Percentiles rank a stretch among this genome's conserved stretches.
phyloP scores from a whole-genome alignment of 768 basidiomycete genomes.

The Lyophyllum decastes region DNA sequence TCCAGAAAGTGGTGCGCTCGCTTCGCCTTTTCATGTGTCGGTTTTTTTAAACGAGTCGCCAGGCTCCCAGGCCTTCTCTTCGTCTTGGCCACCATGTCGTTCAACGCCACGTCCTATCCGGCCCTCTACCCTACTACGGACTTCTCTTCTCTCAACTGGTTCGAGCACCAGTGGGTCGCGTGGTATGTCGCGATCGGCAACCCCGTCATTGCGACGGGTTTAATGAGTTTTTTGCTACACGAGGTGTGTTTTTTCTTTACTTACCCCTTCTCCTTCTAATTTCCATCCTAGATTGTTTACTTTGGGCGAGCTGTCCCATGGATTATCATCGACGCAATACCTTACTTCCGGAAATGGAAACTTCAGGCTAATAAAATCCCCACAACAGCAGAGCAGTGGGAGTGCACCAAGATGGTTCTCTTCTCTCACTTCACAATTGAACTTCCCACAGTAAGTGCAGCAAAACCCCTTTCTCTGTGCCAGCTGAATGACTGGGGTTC shows the following conservation, averaged over 20 bases:
- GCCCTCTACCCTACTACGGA: slow-evolving; percentile 61
- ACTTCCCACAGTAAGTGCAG: slow-evolving; percentile 73
- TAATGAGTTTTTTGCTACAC: slow-evolving; percentile 91
- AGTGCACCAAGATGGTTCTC: slow-evolving; percentile 92
- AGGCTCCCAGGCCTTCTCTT: slow-evolving; percentile 4
- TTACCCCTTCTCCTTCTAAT: neutral
- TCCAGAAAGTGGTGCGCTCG: slow-evolving; percentile 18
- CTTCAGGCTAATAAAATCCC: slow-evolving; percentile 87
- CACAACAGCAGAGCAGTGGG: slow-evolving; percentile 84
- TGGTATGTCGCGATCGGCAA: slow-evolving; percentile 90
- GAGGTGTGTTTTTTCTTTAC: slow-evolving; percentile 60
- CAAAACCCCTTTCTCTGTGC: neutral
- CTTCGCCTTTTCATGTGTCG: neutral
- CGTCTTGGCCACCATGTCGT: slow-evolving; percentile 37
- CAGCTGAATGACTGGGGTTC: neutral
- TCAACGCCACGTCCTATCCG: slow-evolving; percentile 39
- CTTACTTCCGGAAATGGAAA: slow-evolving; percentile 94
- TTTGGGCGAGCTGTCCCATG: slow-evolving; percentile 95
- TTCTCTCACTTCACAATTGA: slow-evolving; percentile 96
- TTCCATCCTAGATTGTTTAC: slow-evolving; percentile 74
- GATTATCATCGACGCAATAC: slow-evolving; percentile 93
- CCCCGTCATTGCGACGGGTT: slow-evolving; percentile 89
- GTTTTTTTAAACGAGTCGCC: slow-evolving; percentile 11
- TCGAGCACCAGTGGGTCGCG: slow-evolving; percentile 79
- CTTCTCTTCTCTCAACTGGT: slow-evolving; percentile 60